A percentile compares a stretch with the other conserved stretches of the same genome.
Conservation (phyloP, 2,329 filamentous ascomycete genomes). For the Cladosporium sp. region DNA sequence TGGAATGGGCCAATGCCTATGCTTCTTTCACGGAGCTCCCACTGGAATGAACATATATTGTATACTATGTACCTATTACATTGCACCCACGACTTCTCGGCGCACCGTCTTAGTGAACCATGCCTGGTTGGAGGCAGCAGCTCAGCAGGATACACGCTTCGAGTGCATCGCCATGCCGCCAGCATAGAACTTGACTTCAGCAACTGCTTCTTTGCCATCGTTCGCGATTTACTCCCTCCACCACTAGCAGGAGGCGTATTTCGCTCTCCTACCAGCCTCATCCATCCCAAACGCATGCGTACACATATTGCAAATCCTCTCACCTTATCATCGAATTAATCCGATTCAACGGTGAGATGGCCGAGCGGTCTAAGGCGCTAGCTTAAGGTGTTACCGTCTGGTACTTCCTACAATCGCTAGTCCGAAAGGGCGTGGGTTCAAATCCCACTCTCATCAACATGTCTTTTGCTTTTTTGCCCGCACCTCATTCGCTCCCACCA, state of each 20-base stretch:
- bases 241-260: neutral
- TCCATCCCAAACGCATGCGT: neutral
- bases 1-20: neutral
- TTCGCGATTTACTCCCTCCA: neutral
- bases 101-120: neutral
- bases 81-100: neutral
- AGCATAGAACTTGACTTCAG: neutral
- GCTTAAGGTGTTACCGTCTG: conserved; percentile 27
- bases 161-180: neutral
- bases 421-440: conserved; percentile 25
- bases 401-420: conserved; percentile 24
- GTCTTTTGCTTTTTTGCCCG: conserved; percentile 13
- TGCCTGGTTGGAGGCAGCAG: neutral
- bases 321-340: neutral
- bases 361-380: conserved; percentile 31
- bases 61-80: conserved; percentile 4
- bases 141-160: neutral
- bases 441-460: conserved; percentile 32
- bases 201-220: neutral
- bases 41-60: neutral
- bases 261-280: neutral
- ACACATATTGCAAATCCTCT: neutral
- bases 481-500: neutral
- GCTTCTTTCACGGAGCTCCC: neutral
- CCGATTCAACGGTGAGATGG: conserved; percentile 15